phyloP scores from a whole-genome alignment of 352 stramenopile species.

The Phytophthora sojae region DNA sequence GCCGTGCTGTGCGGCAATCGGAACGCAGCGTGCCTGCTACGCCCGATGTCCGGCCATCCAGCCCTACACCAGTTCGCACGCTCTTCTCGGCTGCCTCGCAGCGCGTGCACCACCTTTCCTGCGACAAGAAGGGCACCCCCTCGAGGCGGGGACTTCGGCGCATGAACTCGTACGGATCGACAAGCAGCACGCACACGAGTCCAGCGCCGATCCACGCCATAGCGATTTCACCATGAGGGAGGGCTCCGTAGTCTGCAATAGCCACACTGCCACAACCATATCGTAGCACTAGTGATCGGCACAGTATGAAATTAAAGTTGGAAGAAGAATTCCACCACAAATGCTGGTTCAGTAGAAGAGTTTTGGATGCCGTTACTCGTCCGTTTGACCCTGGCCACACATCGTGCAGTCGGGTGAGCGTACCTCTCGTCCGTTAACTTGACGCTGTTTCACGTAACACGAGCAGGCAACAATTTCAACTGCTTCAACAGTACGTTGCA shows the following conservation, averaged over 20 bases:
- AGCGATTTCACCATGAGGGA: conserved; percentile 20
- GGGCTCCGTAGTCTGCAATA: too few species aligned
- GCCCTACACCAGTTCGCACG: conserved; percentile 43
- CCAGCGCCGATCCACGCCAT: conserved; percentile 27
- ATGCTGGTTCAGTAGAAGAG: background rate
- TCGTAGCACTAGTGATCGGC: conserved; percentile 8
- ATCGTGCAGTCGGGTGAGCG: background rate
- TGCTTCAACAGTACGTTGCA: too few species aligned
- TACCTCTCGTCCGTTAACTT: conserved; percentile 5
- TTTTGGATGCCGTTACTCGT: conserved; percentile 7
- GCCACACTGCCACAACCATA: background rate
- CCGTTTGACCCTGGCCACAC: background rate
- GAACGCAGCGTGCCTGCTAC: conserved; percentile 47
- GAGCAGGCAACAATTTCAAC: too few species aligned
- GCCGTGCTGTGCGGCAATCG: conserved; percentile 67
- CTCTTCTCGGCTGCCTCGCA: conserved; percentile 33
- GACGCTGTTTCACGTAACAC: background rate
- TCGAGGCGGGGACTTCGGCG: conserved; percentile 16
- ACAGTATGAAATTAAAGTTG: conserved; percentile 2
- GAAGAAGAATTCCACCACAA: conserved; percentile 10
- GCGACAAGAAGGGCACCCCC: conserved; percentile 20
- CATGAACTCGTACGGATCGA: conserved; percentile 29
- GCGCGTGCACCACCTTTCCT: conserved; percentile 27
- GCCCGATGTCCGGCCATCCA: conserved; percentile 43
- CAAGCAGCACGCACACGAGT: conserved; percentile 19